phyloP scores from a whole-genome alignment of 75 land plant species.

The Picea sitchensis region DNA sequence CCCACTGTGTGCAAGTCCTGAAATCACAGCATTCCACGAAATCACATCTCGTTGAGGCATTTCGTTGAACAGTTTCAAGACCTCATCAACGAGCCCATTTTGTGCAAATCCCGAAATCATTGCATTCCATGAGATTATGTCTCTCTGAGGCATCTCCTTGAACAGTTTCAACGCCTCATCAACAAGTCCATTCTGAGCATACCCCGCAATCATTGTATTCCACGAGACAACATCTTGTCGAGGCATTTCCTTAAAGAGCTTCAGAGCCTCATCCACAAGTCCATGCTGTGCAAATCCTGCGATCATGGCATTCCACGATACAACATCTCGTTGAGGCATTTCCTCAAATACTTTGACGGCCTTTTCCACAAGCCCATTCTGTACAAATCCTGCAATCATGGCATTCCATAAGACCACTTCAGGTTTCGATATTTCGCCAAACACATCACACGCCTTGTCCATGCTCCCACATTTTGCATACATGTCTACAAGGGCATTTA shows the following conservation, averaged over 20 bases:
- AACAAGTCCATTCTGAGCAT: neutral
- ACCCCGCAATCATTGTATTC: neutral
- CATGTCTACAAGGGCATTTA: constrained; percentile 55
- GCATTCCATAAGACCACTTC: constrained; percentile 52
- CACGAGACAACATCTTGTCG: neutral
- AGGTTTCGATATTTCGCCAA: constrained; percentile 41
- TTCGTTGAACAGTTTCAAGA: neutral
- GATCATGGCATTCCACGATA: neutral
- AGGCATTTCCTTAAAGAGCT: constrained; percentile 1
- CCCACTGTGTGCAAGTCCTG: too few species aligned
- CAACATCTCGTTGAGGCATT: constrained; percentile 19
- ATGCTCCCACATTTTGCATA: constrained; percentile 65
- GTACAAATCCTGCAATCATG: constrained; percentile 54
- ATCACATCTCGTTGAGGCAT: too few species aligned
- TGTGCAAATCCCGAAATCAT: neutral
- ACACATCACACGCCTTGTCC: constrained; percentile 36
- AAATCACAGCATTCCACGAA: too few species aligned
- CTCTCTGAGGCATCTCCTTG: neutral
- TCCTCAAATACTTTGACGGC: constrained; percentile 38
- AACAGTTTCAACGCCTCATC: neutral
- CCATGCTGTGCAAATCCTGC: neutral
- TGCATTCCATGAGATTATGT: neutral
- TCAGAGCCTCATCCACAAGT: neutral
- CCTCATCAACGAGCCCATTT: neutral
- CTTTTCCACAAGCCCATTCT: constrained; percentile 43